Evolutionary conservation across 345 rosid species (phyloP).

Genomic region (Bretschneidera sinensis): DNA sequence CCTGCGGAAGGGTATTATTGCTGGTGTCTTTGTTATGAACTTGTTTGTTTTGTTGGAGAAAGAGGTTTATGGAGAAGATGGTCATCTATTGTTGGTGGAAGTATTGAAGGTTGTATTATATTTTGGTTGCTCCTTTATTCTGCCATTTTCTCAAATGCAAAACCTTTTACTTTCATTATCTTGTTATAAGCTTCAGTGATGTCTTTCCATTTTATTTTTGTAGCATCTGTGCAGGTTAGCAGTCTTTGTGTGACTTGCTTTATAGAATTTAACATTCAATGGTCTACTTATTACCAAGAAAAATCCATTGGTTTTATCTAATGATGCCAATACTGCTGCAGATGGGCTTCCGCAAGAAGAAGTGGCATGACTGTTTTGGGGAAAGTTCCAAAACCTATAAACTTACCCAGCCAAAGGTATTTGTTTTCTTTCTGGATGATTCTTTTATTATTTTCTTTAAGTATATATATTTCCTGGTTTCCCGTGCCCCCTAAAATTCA

Average conservation of each 20-base stretch:
- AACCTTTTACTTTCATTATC: not conserved
- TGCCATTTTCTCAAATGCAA: no score
- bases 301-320: not conserved
- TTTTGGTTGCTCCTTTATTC: not conserved
- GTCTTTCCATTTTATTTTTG: not conserved
- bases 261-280: not conserved
- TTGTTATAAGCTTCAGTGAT: not conserved
- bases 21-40: no score
- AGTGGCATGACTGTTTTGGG: conserved; percentile 93
- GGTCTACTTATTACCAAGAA: not conserved
- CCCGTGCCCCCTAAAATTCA: conserved; percentile 1
- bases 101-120: no score
- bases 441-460: not conserved
- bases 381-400: conserved; percentile 97
- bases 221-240: not conserved
- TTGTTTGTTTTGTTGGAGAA: not conserved
- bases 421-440: not conserved
- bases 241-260: not conserved
- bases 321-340: conserved; percentile 23
- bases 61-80: not conserved
- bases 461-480: not conserved
- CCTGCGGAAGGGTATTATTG: not conserved
- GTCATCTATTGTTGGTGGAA: not conserved
- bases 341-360: conserved; percentile 84
- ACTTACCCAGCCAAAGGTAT: conserved; percentile 98